Conservation (phyloP, 176 grass and related monocot species). For the Zoysia japonica region DNA sequence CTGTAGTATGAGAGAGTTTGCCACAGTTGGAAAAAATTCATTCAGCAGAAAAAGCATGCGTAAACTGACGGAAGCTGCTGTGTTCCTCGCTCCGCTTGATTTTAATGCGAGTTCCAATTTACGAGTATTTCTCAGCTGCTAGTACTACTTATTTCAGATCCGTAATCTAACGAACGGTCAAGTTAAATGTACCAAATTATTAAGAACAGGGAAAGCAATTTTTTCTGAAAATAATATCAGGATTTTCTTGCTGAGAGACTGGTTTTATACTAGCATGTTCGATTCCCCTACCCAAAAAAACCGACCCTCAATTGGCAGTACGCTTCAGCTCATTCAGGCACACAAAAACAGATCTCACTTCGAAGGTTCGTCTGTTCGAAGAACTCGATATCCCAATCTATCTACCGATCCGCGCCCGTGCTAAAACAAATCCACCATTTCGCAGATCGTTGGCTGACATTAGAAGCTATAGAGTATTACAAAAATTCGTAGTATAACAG, state of each 20-base stretch:
- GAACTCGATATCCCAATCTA: background rate
- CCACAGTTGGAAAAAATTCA: background rate
- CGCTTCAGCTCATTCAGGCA: background rate
- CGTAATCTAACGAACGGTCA: background rate
- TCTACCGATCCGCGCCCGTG: background rate
- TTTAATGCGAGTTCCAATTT: background rate
- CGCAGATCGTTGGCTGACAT: background rate
- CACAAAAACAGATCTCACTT: background rate
- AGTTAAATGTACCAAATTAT: background rate
- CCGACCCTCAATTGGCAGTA: background rate
- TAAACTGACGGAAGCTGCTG: no score
- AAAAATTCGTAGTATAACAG: background rate
- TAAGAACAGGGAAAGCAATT: background rate
- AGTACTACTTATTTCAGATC: background rate
- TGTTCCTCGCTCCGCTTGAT: background rate
- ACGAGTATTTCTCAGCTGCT: background rate
- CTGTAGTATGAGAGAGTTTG: background rate
- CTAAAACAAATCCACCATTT: background rate
- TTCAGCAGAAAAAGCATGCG: background rate
- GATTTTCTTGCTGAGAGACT: background rate
- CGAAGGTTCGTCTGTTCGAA: background rate
- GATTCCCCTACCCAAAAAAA: background rate
- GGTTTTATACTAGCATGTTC: background rate
- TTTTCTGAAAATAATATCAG: background rate
- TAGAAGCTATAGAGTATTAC: background rate